Evolutionary conservation across 768 basidiomycete species (phyloP), one percentile per base, ranked within the genome.

Genomic region (Panaeolus cyanescens): DNA sequence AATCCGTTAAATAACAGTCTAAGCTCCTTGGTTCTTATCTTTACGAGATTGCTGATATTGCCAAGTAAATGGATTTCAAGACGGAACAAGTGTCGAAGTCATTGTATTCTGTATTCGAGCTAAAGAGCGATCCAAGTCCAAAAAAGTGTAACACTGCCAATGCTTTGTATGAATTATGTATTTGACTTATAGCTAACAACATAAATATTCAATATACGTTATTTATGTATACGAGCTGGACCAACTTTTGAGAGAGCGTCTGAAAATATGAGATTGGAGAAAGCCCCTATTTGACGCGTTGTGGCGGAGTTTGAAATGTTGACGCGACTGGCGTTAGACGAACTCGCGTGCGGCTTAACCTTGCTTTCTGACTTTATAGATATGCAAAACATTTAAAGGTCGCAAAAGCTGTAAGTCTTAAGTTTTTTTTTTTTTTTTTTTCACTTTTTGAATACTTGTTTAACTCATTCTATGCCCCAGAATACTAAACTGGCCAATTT

Each of bases 1-100:
- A 36, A 33, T 13, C 56, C 33, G 4, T n/a, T 39, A 30, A 54
- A 31, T 37, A 15, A 31, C 66, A 88, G 86, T 87, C 87, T 25
- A 92, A 93, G 74, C 74, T 93, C 17, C 78, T 95, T 39, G 93
- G 92, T 20, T 82, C 88, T 2, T 95, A 95, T 75, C 77, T 95
- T 63, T 91, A 92, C 72, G 92, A 94, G 72, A 77, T 92, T 13
- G 87, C 74, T 33, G 74, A 71, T 25, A 60, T 73, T 17, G 12
- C 45, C 45, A 50, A 25, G 45, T 50, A 28, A 42, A 50, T 13
- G n/a, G n/a, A n/a, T n/a, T n/a, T n/a, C n/a, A n/a, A n/a, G n/a
- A n/a, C n/a, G n/a, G n/a, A n/a, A n/a, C n/a, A n/a, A n/a, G n/a
- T n/a, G n/a, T n/a, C n/a, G n/a, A n/a, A n/a, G n/a, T n/a, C n/a